Evolutionary conservation across 2,329 filamentous ascomycete species (phyloP), one percentile per base, ranked within the genome.

Genomic region (Dactylonectria estremocensis): DNA sequence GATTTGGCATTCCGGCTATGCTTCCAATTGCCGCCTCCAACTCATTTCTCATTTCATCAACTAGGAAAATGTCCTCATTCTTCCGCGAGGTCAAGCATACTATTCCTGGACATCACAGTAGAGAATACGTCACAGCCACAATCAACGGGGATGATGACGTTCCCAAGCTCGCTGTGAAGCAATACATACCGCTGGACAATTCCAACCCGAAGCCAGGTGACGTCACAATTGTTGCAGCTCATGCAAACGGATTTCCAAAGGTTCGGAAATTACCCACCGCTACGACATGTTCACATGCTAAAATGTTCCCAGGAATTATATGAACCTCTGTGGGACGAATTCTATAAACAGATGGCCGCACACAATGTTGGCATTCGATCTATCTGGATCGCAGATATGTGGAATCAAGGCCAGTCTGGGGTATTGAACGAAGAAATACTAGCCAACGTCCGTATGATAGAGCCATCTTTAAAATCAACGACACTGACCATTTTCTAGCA

Each of bases 181-280:
- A 64, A 37, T 64, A 64, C 5, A 54, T 59, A 8, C 61, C 61
- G 5, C 11, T 46, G 3, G 45, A 54, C 14, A 53, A 59, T 24
- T 16, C 35, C 8, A 46, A 37, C 3, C 55, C 54, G 3, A 3
- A 33, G 18, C 46, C 45, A 5, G 61, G 55, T 3, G 61, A 59
- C 52, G 37, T 64, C 5, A 64, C 54, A 20, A 48, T 59, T n/a
- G 48, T 64, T 18, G 55, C 35, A 6, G 54, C 54, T n/a, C 61
- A 64, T 16, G 61, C 54, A 14, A 59, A 59, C 35, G 61, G 61
- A 3, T 64, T 64, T 11, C 48, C 61, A 24, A 64, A 64, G 37
- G 61, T 52, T 11, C 5, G 20, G 22, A 5, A 5, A 13, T 11
- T 35, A 3, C 8, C 20, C 3, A 13, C 22, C 14, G 22, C 16